These are phyloP conservation scores for Kappamyces sp. DNA, from an alignment of 192 early-diverging fungal genomes.

Conservation along the genomic window DNA sequence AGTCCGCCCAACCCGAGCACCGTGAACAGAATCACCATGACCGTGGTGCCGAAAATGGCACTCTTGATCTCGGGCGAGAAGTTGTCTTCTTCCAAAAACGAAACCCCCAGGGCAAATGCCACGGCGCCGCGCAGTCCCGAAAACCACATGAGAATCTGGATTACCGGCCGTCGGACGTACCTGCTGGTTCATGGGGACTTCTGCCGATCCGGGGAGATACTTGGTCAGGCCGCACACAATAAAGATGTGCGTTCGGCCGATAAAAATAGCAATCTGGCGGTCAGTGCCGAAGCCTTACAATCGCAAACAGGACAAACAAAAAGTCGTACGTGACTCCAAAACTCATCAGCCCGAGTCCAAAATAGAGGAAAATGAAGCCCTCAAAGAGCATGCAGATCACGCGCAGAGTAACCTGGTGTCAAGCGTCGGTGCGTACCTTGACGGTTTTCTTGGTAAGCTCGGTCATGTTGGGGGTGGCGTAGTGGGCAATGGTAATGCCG, in stretches of 20 bases:
- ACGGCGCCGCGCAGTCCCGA: conserved; percentile 57
- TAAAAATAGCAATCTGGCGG: conserved; percentile 42
- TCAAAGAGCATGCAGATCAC: conserved; percentile 48
- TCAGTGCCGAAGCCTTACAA: conserved; percentile 26
- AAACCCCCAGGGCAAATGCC: conserved; percentile 54
- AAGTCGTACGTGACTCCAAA: conserved; percentile 48
- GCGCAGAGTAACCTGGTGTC: conserved; percentile 37
- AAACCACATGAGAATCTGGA: conserved; percentile 46
- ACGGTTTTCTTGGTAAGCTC: conserved; percentile 26
- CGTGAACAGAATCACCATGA: conserved; percentile 52
- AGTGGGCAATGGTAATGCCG: conserved; percentile 56
- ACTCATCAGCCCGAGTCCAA: conserved; percentile 52
- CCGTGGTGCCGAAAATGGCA: conserved; percentile 54
- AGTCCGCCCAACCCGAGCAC: conserved; percentile 52
- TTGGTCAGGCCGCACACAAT: conserved; percentile 39
- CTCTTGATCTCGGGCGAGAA: conserved; percentile 43
- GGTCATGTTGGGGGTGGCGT: conserved; percentile 43
- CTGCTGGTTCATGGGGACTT: conserved; percentile 9
- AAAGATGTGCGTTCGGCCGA: conserved; percentile 51
- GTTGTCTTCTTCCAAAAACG: conserved; percentile 48
- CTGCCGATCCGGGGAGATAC: conserved; percentile 17
- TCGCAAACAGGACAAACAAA: conserved; percentile 37
- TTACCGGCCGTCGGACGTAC: not conserved
- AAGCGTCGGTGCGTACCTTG: conserved; percentile 27
- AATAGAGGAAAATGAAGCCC: conserved; percentile 55